Base-by-base conservation (phyloP, 2,329 filamentous ascomycete genomes). In the Microdochium nivale region DNA sequence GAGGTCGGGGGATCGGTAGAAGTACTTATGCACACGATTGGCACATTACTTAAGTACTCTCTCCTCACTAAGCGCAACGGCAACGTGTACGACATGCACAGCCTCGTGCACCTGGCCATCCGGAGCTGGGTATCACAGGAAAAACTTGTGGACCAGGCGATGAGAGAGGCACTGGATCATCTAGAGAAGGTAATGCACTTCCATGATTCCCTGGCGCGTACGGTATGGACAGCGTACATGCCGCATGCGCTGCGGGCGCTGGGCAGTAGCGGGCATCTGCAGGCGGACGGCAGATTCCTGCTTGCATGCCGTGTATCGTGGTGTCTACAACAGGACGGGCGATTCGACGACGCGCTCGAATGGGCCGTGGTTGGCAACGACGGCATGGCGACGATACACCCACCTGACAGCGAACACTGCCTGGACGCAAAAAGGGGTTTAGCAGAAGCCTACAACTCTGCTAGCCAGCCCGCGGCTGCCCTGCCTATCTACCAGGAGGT, bases 71-170 rank as follows among this genome's bases (percentile, higher is more conserved):
- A 60, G 16, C 54, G 51, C 16, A 59, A 57, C 2, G 50, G 49
- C 2, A 52, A 65, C 0, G 54, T 61, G 0, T 67, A 61, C 47
- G 66, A 70, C 33, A 70, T 70, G 62, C 68, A 71, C 49, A 58
- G 62, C 13, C 55, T 71, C 0, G 67, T 71, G 0, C 67, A 71
- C 37, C 23, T 65, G 25, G 64, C 67, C 3, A 62, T 56, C 3
- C 49, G 56, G 27, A 52, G 61, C 8, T 70, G 65, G 68, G 40
- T 63, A 10, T 50, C 58, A 33, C 49, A 56, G 32, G 43, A 59
- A 13, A 51, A 48, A 3, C 21, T 24, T 4, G 19, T 19, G 25
- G 47, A 51, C 5, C 10, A 19, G 33, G 33, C 33, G 7, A 16
- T 14, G 7, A 56, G 25, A 27, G 43, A 27, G 50, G 3, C 33